These are phyloP conservation scores for Leucaena leucocephala DNA, from an alignment of 306 rosid species.

Conservation along the genomic window DNA sequence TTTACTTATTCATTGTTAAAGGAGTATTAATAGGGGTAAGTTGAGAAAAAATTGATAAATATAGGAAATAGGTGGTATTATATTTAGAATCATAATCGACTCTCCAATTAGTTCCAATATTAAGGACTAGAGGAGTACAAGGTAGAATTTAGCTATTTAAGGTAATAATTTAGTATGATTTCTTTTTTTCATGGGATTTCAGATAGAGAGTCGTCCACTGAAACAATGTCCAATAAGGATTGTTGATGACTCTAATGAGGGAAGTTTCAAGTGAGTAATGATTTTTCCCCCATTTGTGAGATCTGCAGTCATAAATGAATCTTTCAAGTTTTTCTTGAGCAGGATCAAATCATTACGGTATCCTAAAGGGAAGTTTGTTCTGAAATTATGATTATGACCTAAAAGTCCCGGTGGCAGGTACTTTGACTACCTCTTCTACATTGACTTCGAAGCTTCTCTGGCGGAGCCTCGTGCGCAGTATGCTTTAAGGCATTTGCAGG, in stretches of 20 bases:
- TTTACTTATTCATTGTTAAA: too few species aligned
- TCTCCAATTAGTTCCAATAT: too few species aligned
- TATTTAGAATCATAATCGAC: too few species aligned
- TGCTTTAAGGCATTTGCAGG: constrained; percentile 86
- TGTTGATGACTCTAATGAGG: constrained; percentile 78
- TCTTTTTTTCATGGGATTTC: constrained; percentile 40
- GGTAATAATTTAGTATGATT: constrained; percentile 1
- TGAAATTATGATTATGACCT: constrained; percentile 16
- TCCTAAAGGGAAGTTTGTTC: constrained; percentile 7
- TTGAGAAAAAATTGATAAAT: too few species aligned
- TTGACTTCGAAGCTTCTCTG: constrained; percentile 92
- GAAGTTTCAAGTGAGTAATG: constrained; percentile 74
- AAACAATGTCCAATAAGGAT: constrained; percentile 70
- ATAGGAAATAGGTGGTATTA: too few species aligned
- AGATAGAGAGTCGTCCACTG: constrained; percentile 89
- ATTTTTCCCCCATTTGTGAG: constrained; percentile 17
- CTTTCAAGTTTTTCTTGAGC: constrained; percentile 17
- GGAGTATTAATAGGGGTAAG: too few species aligned
- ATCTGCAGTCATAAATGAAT: constrained; percentile 15
- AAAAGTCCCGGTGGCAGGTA: constrained; percentile 56
- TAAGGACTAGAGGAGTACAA: background rate
- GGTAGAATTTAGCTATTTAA: constrained; percentile 10
- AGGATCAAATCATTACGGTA: constrained; percentile 23
- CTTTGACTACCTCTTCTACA: constrained; percentile 84
- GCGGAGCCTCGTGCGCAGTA: constrained; percentile 80